Conservation (phyloP, 2,329 filamentous ascomycete species). For the Cercospora brassicicola region DNA sequence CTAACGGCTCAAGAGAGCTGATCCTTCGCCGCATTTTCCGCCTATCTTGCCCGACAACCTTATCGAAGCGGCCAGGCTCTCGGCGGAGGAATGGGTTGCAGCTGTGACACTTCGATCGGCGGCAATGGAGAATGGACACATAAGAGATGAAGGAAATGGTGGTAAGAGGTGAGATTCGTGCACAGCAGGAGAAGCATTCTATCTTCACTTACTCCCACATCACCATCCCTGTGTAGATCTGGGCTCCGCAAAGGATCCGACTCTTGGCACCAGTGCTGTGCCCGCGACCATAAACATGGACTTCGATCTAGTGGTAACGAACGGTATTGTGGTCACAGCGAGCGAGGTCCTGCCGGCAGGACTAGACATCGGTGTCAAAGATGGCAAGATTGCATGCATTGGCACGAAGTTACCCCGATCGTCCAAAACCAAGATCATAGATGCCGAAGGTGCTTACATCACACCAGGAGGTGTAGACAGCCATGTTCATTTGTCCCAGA, state of each 20-base stretch:
- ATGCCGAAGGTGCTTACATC: slow-evolving; percentile 50
- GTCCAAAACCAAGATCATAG: slow-evolving; percentile 42
- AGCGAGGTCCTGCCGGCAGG: slow-evolving; percentile 47
- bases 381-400: slow-evolving; percentile 50
- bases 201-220: not conserved
- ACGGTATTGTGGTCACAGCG: slow-evolving; percentile 51
- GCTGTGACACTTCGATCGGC: not conserved
- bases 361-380: slow-evolving; percentile 51
- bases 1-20: not conserved
- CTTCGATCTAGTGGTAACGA: slow-evolving; percentile 46
- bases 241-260: not conserved
- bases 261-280: slow-evolving; percentile 8
- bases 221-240: not conserved
- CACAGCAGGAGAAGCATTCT: not conserved
- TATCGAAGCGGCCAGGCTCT: slow-evolving; percentile 21
- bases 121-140: not conserved
- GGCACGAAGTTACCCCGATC: slow-evolving; percentile 42
- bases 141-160: not conserved
- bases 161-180: not conserved
- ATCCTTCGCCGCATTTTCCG: slow-evolving; percentile 13
- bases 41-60: slow-evolving; percentile 26
- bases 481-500: slow-evolving; percentile 53
- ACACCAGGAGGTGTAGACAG: slow-evolving; percentile 53
- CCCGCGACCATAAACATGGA: slow-evolving; percentile 24
- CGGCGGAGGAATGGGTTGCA: slow-evolving; percentile 8